Base-by-base conservation (phyloP, 2,329 filamentous ascomycete species). In the Colletotrichum gigasporum region DNA sequence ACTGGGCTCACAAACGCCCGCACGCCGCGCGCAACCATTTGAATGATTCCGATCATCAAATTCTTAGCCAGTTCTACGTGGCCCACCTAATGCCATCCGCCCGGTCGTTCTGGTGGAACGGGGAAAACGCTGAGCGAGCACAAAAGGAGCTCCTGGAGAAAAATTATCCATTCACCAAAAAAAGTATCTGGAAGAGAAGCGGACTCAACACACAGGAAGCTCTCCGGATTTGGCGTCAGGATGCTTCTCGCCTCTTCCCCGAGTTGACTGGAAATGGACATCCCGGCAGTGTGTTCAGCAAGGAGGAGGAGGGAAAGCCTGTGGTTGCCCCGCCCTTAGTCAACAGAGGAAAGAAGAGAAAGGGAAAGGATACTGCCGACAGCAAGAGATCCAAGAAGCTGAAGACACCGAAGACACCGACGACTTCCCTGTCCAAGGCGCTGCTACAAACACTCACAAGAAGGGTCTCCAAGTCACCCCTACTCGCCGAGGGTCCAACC, bases 41-140 rank as follows among this genome's bases (percentile, higher is more conserved):
- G 3, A 24, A 24, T 10, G 41, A 55, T 11, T 28, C 20, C 3
- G 56, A 65, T 9, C 56, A 65, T 12, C 16, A 39, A 4, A 9
- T 62, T 12, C 28, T 65, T 5, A 35, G 41, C 6, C 6, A 24
- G 16, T 54, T 8, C 4, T 62, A 42, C 7, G 34, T 22, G 8
- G 24, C 41, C 26, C 50, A 65, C 18, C n/a, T 65, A 12, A 55
- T 55, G 42, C 62, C 62, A 16, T 16, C 41, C 2, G 56, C 48
- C 10, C 34, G 5, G 6, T 62, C 56, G 4, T 16, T 65, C 3
- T 65, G 56, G 62, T 65, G 62, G 56, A 48, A 55, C 7, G 41
- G 14, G 20, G 35, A 55, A n/a, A 61, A 64, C 22, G 42, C 28
- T 7, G 5, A n/a, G 50, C 56, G 12, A 44, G 16, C 2, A 50